A percentile compares a stretch with the other conserved stretches of the same genome.
phyloP scores from a whole-genome alignment of 495 filamentous ascomycete genomes.

The Annulohypoxylon bovei region DNA sequence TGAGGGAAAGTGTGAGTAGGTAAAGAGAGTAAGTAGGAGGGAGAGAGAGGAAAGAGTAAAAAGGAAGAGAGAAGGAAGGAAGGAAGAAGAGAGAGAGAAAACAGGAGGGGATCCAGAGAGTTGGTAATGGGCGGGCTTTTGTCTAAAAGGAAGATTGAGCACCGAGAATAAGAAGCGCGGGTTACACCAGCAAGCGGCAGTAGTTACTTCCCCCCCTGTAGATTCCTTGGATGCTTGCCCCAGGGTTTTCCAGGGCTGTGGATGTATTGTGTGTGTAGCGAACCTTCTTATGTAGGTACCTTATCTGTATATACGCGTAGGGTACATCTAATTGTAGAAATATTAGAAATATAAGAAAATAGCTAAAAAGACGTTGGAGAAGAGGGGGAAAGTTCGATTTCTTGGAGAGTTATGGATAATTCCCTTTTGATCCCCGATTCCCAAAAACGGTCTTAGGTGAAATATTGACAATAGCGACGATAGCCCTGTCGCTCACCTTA shows the following conservation, averaged over 20 bases:
- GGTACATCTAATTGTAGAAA: not conserved
- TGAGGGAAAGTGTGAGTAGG: slow-evolving; percentile 24
- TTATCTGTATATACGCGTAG: slow-evolving; percentile 1
- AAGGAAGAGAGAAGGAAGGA: slow-evolving; percentile 24
- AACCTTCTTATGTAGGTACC: slow-evolving; percentile 10
- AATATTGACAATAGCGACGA: not conserved
- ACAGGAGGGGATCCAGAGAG: slow-evolving; percentile 47
- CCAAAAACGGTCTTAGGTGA: slow-evolving; percentile 5
- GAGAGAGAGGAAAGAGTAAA: slow-evolving; percentile 19
- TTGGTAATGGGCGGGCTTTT: slow-evolving; percentile 43
- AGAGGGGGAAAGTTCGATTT: not conserved
- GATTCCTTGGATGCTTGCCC: not conserved
- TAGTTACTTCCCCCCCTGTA: slow-evolving; percentile 19
- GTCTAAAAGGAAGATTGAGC: slow-evolving; percentile 34
- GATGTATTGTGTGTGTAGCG: slow-evolving; percentile 2
- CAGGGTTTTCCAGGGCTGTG: not conserved
- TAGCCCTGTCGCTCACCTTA: not conserved
- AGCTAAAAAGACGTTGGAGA: slow-evolving; percentile 1
- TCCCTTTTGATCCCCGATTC: slow-evolving; percentile 4
- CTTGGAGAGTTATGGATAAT: slow-evolving; percentile 4
- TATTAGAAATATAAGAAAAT: not conserved
- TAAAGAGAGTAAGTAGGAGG: slow-evolving; percentile 13
- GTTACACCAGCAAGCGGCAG: slow-evolving; percentile 39
- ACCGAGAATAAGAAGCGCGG: slow-evolving; percentile 37
- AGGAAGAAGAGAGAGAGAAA: slow-evolving; percentile 25